Evolutionary conservation across 2,329 filamentous ascomycete genomes (phyloP).

Genomic region (Sodiomyces alkalinus): DNA sequence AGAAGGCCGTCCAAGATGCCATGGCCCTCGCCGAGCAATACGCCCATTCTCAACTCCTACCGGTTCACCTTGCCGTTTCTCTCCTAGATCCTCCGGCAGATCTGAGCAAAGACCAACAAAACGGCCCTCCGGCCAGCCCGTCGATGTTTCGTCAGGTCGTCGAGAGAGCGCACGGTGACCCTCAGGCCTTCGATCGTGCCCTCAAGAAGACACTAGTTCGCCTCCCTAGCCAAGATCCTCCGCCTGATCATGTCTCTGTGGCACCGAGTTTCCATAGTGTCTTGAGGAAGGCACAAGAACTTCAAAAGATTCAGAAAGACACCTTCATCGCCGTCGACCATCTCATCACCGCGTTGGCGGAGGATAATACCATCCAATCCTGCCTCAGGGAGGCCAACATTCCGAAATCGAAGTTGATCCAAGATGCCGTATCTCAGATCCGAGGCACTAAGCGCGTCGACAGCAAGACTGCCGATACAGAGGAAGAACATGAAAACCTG

Average conservation of each 20-base stretch:
- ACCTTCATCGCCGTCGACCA: slow-evolving; percentile 91
- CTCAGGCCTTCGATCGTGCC: slow-evolving; percentile 72
- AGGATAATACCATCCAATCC: slow-evolving; percentile 60
- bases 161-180: slow-evolving; percentile 84
- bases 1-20: slow-evolving; percentile 79
- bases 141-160: slow-evolving; percentile 93
- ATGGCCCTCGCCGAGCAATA: slow-evolving; percentile 82
- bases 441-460: slow-evolving; percentile 88
- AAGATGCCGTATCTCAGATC: slow-evolving; percentile 81
- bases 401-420: slow-evolving; percentile 78
- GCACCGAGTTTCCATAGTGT: slow-evolving; percentile 71
- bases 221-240: slow-evolving; percentile 85
- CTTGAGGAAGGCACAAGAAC: slow-evolving; percentile 67
- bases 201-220: slow-evolving; percentile 88
- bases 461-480: slow-evolving; percentile 87
- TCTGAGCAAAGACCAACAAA: slow-evolving; percentile 71
- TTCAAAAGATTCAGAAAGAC: slow-evolving; percentile 97
- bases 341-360: slow-evolving; percentile 69
- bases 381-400: slow-evolving; percentile 77
- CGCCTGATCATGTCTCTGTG: slow-evolving; percentile 75
- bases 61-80: slow-evolving; percentile 75
- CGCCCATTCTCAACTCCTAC: slow-evolving; percentile 77
- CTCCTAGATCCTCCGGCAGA: slow-evolving; percentile 63
- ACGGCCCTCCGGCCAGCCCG: slow-evolving; percentile 44
- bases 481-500: slow-evolving; percentile 86